Conservation (phyloP, 1,284 basidiomycete species). For the Grifola frondosa region DNA sequence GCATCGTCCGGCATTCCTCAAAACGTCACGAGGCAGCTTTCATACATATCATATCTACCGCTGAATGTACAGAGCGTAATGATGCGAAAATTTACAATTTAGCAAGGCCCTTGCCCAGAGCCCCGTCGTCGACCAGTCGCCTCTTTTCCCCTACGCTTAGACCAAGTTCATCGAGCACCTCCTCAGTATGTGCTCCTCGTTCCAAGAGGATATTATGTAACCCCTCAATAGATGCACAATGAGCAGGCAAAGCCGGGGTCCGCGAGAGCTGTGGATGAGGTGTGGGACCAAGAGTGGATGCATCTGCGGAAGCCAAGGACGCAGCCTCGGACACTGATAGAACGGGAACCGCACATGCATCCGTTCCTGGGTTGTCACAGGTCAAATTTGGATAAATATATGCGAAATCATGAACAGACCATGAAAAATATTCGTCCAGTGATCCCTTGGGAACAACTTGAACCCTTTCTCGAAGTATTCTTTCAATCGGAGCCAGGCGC, state of each 20-base stretch:
- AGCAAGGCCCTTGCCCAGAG: conserved; percentile 12
- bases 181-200: conserved; percentile 53
- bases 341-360: conserved; percentile 77
- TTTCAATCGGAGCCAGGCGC: conserved; percentile 60
- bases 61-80: background rate
- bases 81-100: conserved; percentile 11
- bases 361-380: conserved; percentile 48
- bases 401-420: conserved; percentile 37
- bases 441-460: conserved; percentile 55
- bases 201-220: conserved; percentile 29
- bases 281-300: conserved; percentile 32
- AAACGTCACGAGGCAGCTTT: background rate
- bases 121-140: conserved; percentile 16
- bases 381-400: background rate
- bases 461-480: conserved; percentile 67
- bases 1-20: background rate
- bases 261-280: conserved; percentile 51
- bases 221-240: conserved; percentile 7
- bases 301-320: conserved; percentile 34
- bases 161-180: conserved; percentile 29
- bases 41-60: background rate
- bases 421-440: conserved; percentile 70
- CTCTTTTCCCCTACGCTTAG: conserved; percentile 11
- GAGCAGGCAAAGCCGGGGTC: conserved; percentile 21
- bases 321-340: conserved; percentile 64